A percentile compares a stretch with the other conserved stretches of the same genome.
Evolutionary conservation across 768 basidiomycete genomes (phyloP).

Genomic region (Suillus sp.): DNA sequence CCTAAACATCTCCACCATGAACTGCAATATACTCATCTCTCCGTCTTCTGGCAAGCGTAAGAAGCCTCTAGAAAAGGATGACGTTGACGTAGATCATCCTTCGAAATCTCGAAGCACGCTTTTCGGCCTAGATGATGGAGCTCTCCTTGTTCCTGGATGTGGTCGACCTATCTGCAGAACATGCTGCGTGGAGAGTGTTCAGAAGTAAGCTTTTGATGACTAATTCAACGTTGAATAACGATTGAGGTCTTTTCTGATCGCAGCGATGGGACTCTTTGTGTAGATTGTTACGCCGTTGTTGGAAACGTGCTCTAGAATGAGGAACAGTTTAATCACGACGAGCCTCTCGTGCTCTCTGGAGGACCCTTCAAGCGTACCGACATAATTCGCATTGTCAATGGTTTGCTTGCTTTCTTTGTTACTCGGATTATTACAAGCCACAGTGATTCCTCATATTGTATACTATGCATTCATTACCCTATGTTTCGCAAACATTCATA

Average conservation of each 20-base stretch:
- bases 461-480: slow-evolving; percentile 5
- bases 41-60: slow-evolving; percentile 28
- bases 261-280: slow-evolving; percentile 35
- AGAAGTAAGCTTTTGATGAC: slow-evolving; percentile 32
- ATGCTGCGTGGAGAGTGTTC: slow-evolving; percentile 39
- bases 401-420: slow-evolving; percentile 7
- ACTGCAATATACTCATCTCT: slow-evolving; percentile 16
- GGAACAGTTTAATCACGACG: not conserved
- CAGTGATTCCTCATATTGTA: slow-evolving; percentile 10
- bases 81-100: slow-evolving; percentile 18
- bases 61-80: slow-evolving; percentile 29
- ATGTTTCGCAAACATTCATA: not conserved
- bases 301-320: not conserved
- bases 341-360: not conserved
- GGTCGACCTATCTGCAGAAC: slow-evolving; percentile 37
- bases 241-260: not conserved
- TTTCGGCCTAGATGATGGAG: slow-evolving; percentile 14
- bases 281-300: slow-evolving; percentile 34
- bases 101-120: slow-evolving; percentile 10
- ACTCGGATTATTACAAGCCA: not conserved
- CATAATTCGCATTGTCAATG: not conserved
- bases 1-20: slow-evolving; percentile 26
- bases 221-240: not conserved
- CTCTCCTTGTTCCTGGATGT: slow-evolving; percentile 33
- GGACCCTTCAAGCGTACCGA: not conserved